These are phyloP conservation scores for Suhomyces sp. DNA, from an alignment of 805 yeast species.

Conservation along the genomic window DNA sequence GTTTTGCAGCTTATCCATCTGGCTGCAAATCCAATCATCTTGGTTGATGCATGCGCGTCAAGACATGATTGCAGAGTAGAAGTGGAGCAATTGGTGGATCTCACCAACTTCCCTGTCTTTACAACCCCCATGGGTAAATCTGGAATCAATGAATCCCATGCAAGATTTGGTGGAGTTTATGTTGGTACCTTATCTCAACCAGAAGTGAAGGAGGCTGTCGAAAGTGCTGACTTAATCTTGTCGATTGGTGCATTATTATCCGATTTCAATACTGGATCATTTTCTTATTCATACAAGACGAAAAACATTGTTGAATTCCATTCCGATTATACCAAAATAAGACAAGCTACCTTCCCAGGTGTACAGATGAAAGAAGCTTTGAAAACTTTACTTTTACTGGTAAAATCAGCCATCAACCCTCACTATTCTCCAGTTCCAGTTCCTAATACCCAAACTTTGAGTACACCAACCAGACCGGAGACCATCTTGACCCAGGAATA, in stretches of 20 bases:
- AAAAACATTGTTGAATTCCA: constrained; percentile 33
- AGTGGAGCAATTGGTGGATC: constrained; percentile 23
- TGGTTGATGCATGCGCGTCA: constrained; percentile 34
- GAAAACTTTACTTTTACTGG: constrained; percentile 17
- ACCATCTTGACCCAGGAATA: constrained; percentile 25
- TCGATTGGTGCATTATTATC: constrained; percentile 30
- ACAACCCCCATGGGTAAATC: constrained; percentile 34
- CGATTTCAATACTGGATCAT: constrained; percentile 33
- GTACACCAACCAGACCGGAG: constrained; percentile 13
- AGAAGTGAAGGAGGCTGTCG: constrained; percentile 25
- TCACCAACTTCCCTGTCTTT: constrained; percentile 29
- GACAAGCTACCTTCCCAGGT: constrained; percentile 30
- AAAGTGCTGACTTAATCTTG: constrained; percentile 27
- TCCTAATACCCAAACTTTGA: constrained; percentile 14
- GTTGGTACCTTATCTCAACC: constrained; percentile 30
- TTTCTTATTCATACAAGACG: constrained; percentile 32
- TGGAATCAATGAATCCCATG: constrained; percentile 25
- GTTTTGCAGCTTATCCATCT: constrained; percentile 22
- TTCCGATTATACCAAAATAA: constrained; percentile 33
- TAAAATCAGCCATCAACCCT: constrained; percentile 13
- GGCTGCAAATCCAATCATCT: constrained; percentile 27
- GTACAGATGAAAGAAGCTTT: constrained; percentile 31
- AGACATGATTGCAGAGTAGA: constrained; percentile 27
- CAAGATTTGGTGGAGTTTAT: constrained; percentile 30
- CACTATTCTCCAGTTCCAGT: constrained; percentile 20